Base-by-base conservation (phyloP, 1,139 yeast species). In the Suhomyces anneliseae region DNA sequence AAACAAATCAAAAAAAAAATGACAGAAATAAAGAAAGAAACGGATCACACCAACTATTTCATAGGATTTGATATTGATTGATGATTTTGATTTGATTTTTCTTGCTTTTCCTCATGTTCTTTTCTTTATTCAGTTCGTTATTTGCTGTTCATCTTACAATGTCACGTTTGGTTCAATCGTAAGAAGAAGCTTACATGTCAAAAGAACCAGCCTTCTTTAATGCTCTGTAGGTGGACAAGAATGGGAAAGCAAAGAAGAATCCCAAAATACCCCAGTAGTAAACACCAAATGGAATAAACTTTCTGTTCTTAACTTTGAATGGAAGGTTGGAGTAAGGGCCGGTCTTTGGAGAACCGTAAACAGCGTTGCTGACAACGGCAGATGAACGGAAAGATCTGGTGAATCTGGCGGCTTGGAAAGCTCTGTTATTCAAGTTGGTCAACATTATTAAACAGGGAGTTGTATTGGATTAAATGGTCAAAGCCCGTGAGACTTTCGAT, bases 281-380 rank as follows among this genome's bases (percentile, higher is more conserved):
- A 45, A 89, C 74, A 59, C 83, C 86, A 69, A 81, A 90, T 56
- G 98, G 98, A 56, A 92, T 79, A 50, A 48, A 58, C 76, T 83
- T 87, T 81, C 96, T 89, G 81, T 83, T 78, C 79, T 89, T 90
- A 56, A 93, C 95, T 78, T 83, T 82, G 83, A 92, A 93, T 56
- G 99, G 99, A 57, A 93, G 66, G 81, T 93, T 93, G 65, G 87
- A 78, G 85, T 93, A 92, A 44, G 85, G 83, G 62, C 98, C 98
- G 66, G 83, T 87, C 66, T 87, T 85, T 47, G 79, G 79, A 43
- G 70, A 46, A 45, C 79, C 79, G 57, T 60, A 73, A 45, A 71
- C 57, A 36, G 64, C 60, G 61, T 67, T 68, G 47, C 48, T 34
- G 66, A 65, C 59, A 44, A 60, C 58, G 44, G 71, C 51, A 34